Base-by-base conservation (phyloP, 768 basidiomycete species). In the Tylopilus intermedius region DNA sequence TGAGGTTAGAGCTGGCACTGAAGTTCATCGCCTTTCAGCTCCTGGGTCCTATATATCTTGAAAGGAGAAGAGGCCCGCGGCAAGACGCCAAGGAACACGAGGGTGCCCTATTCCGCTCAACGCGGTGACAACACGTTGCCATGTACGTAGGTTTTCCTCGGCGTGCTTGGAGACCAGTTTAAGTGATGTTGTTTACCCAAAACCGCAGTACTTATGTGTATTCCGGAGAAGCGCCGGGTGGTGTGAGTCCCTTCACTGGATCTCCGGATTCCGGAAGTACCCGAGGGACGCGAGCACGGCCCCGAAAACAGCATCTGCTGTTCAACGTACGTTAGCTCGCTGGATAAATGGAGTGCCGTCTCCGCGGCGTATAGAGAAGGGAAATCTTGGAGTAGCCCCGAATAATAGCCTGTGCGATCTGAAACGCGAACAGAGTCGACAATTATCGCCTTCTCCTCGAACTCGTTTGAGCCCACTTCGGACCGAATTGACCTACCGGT, bases 341-440 rank as follows among this genome's bases (percentile, higher is more conserved):
- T 29, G 24, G 44, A 38, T 45, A 26, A 45, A 33, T 15, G n/a
- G 9, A 15, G 30, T 32, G 4, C 4, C 37, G 29, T 21, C 45
- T 53, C 45, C 24, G 56, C 43, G 41, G n/a, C 18, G 18, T 27
- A 30, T 42, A 21, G 6, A 26, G 24, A 24, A 24, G 2, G 24
- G 24, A 5, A 24, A 24, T 2, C 2, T 24, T 24, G 24, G 5
- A 24, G 24, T 24, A 15, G 4, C 1, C 35, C 55, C 44, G 56
- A 50, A 32, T 32, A n/a, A 4, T 26, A 27, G n/a, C 8, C 35
- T 15, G 29, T 18, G 13, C 10, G 43, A 50, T 50, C 48, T 27
- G 45, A 51, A 55, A 56, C 49, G 40, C 24, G 46, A 24, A 27
- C 43, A 26, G 22, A 29, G 37, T 44, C 27, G 48, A 56, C 29